phyloP scores from a whole-genome alignment of 179 eudicot species.

The Beta macrorhiza region DNA sequence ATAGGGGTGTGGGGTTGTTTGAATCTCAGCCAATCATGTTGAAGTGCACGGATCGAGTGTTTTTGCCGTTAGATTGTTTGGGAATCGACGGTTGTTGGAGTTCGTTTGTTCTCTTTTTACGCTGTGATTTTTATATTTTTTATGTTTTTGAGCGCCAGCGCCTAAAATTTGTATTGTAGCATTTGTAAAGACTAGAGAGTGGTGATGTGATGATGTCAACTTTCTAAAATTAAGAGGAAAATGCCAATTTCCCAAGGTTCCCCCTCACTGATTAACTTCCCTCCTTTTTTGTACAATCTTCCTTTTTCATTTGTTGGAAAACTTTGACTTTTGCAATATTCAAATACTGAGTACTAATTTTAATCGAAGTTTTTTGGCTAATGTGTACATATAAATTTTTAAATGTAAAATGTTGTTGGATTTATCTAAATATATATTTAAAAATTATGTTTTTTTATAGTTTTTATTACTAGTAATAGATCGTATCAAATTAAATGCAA shows the following conservation, averaged over 20 bases:
- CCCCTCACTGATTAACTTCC: no score
- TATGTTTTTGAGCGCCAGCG: slow-evolving; percentile 10
- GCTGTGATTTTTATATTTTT: not conserved
- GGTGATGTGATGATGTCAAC: not conserved
- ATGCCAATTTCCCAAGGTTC: not conserved
- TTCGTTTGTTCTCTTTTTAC: not conserved
- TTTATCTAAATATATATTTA: no score
- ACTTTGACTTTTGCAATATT: no score
- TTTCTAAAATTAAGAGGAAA: not conserved
- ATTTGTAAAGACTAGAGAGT: not conserved
- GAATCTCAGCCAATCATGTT: slow-evolving; percentile 31
- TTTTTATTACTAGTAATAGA: no score
- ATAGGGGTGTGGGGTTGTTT: slow-evolving; percentile 26
- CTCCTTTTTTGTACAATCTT: no score
- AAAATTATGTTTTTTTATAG: no score
- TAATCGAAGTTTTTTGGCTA: no score
- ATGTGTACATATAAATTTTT: no score
- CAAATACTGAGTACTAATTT: no score
- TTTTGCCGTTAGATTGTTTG: slow-evolving; percentile 34
- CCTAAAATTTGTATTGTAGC: not conserved
- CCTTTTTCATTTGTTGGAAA: no score
- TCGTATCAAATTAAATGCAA: no score
- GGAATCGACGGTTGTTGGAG: slow-evolving; percentile 14
- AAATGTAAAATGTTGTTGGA: no score
- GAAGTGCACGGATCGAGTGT: slow-evolving; percentile 39